Evolutionary conservation across 441 rosid species (phyloP), one percentile per base, ranked within the genome.

Genomic region (Populus tomentosa): DNA sequence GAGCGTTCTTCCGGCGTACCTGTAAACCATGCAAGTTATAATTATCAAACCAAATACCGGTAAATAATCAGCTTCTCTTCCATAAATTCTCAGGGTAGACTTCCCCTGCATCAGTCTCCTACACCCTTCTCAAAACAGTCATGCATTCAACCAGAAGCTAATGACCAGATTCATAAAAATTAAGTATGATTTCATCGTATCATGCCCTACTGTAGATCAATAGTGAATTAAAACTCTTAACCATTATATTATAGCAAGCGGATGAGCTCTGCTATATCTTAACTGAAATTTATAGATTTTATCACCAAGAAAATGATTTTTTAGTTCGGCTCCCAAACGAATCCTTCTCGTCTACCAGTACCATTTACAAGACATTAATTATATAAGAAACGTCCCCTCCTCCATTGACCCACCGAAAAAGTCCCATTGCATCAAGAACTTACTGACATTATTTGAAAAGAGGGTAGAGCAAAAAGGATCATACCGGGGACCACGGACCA

Each of bases 401-500:
- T 13, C 20, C 56, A 6, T 46, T 46, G 5, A 46, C 56, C 56
- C 56, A 67, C 10, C 23, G 38, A 65, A 20, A 11, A 42, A 62
- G 1, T 38, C 38, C n/a, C 46, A 38, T 21, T 38, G 14, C 10
- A 61, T 23, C 28, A 20, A 40, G 40, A 11, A 24, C 36, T 53
- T 53, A 26, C 18, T 30, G 23, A 21, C 36, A 71, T 36, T 20
- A 67, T 13, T 40, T 64, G 71, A 82, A 75, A 10, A 18, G 56
- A 62, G 24, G 16, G 40, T 70, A 73, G 69, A 50, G 81, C 75
- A 78, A 70, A 62, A 70, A 87, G 75, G 78, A 73, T 16, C 81
- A 76, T 86, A 95, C 98, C 90, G 97, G 98, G 74, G 97, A 95
- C 97, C 95, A 95, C 32, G 98, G 98, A 88, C 97, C 80, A 46